These are phyloP conservation scores for Venturia oleaginea DNA, from an alignment of 2,329 filamentous ascomycete genomes.

Conservation along the genomic window DNA sequence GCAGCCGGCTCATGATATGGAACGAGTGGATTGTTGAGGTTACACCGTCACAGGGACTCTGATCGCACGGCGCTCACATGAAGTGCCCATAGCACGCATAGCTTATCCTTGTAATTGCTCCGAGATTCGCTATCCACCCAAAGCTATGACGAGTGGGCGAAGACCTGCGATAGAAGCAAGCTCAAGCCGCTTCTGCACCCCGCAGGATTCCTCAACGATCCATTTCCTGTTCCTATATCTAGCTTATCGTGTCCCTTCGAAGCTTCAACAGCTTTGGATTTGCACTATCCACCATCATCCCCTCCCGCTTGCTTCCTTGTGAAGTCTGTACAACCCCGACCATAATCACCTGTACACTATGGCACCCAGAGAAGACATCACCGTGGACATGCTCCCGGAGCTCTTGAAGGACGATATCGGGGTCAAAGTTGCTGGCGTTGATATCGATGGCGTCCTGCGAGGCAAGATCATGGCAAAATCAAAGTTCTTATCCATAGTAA, in stretches of 20 bases:
- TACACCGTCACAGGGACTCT: background rate
- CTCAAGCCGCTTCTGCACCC: background rate
- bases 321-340: background rate
- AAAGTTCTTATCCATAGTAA: slow-evolving; percentile 80
- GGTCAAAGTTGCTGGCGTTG: slow-evolving; percentile 81
- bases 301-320: background rate
- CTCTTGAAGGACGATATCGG: slow-evolving; percentile 63
- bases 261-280: slow-evolving; percentile 5
- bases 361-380: slow-evolving; percentile 35
- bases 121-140: background rate
- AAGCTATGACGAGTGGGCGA: background rate
- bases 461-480: slow-evolving; percentile 88
- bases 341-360: background rate
- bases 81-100: background rate
- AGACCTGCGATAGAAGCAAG: background rate
- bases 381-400: slow-evolving; percentile 53
- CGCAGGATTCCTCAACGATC: background rate
- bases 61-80: background rate
- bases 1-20: background rate
- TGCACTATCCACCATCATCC: background rate
- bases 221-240: background rate
- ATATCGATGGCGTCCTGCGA: slow-evolving; percentile 78
- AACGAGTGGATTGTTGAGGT: background rate
- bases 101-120: background rate
- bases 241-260: background rate